Conservation (phyloP, 2,329 filamentous ascomycete species). For the Fusarium sp. region DNA sequence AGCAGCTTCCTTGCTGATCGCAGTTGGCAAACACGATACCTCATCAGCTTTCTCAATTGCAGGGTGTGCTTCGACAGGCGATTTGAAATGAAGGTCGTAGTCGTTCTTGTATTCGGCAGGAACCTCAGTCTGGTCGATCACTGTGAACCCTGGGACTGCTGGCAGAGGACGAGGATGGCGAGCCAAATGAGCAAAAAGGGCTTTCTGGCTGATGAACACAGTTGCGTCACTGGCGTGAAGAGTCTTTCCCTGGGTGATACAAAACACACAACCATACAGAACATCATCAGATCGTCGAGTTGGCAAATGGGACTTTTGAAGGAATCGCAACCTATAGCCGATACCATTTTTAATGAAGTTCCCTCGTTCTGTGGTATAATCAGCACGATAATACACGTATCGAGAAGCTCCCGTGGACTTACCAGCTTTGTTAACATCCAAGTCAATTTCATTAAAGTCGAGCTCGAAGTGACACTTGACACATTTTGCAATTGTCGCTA, state of each 20-base stretch:
- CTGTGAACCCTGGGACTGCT: conserved; percentile 57
- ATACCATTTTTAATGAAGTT: conserved; percentile 60
- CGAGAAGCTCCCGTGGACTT: conserved; percentile 30
- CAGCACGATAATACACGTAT: conserved; percentile 7
- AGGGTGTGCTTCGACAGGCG: conserved; percentile 54
- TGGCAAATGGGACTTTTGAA: conserved; percentile 65
- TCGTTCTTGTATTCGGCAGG: conserved; percentile 57
- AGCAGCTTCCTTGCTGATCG: conserved; percentile 58
- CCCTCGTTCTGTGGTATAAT: conserved; percentile 52
- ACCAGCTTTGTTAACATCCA: conserved; percentile 62
- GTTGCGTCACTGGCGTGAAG: conserved; percentile 65
- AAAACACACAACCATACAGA: conserved; percentile 66
- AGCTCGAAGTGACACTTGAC: conserved; percentile 64
- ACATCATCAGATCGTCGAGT: conserved; percentile 62
- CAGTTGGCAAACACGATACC: conserved; percentile 56
- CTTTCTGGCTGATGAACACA: conserved; percentile 64
- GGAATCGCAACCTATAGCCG: conserved; percentile 63
- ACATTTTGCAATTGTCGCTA: conserved; percentile 61
- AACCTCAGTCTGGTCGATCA: conserved; percentile 57
- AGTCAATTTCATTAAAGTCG: conserved; percentile 62
- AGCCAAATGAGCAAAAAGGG: conserved; percentile 64
- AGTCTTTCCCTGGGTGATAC: conserved; percentile 60
- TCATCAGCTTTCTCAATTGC: conserved; percentile 55
- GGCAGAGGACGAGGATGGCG: conserved; percentile 66
- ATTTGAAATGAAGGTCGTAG: conserved; percentile 63